These are phyloP conservation scores for Ensete glaucum DNA, from an alignment of 176 grass and related monocot genomes.

Conservation along the genomic window DNA sequence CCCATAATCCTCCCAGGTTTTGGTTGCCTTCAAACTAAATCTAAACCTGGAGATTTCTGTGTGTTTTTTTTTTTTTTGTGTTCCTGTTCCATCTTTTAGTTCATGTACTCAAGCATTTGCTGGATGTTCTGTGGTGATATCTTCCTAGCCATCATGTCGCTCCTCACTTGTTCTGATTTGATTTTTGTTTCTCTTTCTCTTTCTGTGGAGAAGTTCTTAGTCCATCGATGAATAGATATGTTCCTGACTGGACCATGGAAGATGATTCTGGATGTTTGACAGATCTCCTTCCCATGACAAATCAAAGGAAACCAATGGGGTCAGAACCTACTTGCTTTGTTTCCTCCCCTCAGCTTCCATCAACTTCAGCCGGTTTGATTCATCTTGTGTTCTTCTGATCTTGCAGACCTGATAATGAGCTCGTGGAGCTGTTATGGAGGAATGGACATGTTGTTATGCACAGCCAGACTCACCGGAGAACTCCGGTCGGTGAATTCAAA, in stretches of 20 bases:
- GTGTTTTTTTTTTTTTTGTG: no score
- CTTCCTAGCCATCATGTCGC: neutral
- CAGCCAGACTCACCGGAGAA: constrained; percentile 32
- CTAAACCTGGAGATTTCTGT: no score
- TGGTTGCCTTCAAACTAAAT: no score
- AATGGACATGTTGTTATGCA: constrained; percentile 57
- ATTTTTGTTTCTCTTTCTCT: neutral
- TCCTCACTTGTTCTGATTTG: constrained; percentile 4
- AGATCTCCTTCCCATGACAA: constrained; percentile 22
- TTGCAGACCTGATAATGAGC: constrained; percentile 45
- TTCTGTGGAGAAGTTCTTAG: neutral
- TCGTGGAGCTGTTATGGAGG: constrained; percentile 81
- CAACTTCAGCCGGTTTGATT: no score
- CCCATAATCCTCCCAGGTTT: no score
- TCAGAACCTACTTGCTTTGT: constrained; percentile 14
- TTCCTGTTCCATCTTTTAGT: no score
- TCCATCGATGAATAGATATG: constrained; percentile 19
- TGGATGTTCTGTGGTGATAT: no score
- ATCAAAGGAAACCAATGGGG: constrained; percentile 25
- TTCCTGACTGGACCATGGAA: constrained; percentile 29
- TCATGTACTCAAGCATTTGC: no score
- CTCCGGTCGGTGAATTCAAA: neutral
- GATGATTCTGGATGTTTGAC: constrained; percentile 21
- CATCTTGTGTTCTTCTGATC: neutral
- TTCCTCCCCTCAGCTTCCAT: neutral